These are phyloP conservation scores for Durusdinium trenchii DNA, from an alignment of 73 alveolate genomes.

Conservation along the genomic window DNA sequence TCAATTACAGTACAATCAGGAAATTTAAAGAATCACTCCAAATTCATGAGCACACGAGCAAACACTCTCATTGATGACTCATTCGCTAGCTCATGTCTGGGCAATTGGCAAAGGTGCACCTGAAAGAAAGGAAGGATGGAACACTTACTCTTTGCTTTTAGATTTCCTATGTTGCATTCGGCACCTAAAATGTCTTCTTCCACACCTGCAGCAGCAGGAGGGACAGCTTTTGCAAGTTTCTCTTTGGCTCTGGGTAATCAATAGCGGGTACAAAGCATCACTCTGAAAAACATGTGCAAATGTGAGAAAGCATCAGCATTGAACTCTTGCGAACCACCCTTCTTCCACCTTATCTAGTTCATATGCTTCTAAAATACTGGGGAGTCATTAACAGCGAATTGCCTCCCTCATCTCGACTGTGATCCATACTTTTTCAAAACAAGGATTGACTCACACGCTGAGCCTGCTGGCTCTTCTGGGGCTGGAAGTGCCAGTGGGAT, in stretches of 20 bases:
- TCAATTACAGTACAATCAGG: neutral
- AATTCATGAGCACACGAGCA: neutral
- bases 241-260: neutral
- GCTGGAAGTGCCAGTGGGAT: conserved; percentile 24
- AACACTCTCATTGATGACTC: neutral
- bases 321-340: neutral
- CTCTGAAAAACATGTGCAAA: neutral
- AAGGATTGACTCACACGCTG: neutral
- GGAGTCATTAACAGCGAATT: no score
- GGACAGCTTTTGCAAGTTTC: neutral
- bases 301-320: neutral
- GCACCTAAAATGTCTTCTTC: conserved; percentile 15
- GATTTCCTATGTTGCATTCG: neutral
- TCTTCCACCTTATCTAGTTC: neutral
- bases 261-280: neutral
- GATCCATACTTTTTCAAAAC: neutral
- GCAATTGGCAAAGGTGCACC: neutral
- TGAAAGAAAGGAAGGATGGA: neutral
- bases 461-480: neutral
- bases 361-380: no score
- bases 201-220: neutral
- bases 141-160: no score
- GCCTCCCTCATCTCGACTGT: neutral
- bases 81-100: neutral
- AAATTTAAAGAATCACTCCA: neutral